Evolutionary conservation across 768 basidiomycete genomes (phyloP), one percentile per base, ranked within the genome.

Genomic region (Lentinus tigrinus): DNA sequence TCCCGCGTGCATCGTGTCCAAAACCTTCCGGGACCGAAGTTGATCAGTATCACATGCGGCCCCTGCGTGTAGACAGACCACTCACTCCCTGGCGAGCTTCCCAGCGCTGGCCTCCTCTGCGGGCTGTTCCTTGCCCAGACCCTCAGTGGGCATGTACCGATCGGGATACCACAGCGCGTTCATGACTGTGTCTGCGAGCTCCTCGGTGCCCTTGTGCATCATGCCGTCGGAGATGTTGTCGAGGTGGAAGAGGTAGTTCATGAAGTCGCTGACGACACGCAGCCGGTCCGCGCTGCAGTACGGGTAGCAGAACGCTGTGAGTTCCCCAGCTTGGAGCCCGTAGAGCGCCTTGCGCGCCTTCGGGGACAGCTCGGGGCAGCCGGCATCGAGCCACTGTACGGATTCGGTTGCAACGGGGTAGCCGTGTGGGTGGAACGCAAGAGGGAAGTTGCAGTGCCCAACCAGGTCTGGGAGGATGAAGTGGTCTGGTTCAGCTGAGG

Each of bases 201-300:
- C 73, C 54, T 72, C 73, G 24, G 86, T 84, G n/a, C 83, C 81
- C 34, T 75, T 72, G 60, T 82, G 79, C 65, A 88, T 82, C 85
- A 89, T 88, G 60, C 86, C 85, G 63, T 91, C 88, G 14, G 87
- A 89, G 58, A 90, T 76, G 64, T 90, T 84, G 74, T 90, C 87
- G 56, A 89, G 78, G 65, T 87, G 85, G 74, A 91, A 91, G 47
- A 90, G 79, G 68, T 82, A 90, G 58, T 81, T 85, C 63, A 89
- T 75, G 72, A 87, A 91, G 73, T 91, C 89, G 68, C 83, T 83
- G 74, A 83, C 84, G 54, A 85, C 81, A 40, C 86, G 81, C 50
- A 91, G 76, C 65, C 85, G 83, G 16, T 78, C 77, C 62, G 77
- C 78, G 21, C 77, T 76, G 39, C 80, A 79, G 37, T 78, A 72